Evolutionary conservation across 139 green algal genomes (phyloP).

Genomic region (Chlamydomonas sphaeroides): DNA sequence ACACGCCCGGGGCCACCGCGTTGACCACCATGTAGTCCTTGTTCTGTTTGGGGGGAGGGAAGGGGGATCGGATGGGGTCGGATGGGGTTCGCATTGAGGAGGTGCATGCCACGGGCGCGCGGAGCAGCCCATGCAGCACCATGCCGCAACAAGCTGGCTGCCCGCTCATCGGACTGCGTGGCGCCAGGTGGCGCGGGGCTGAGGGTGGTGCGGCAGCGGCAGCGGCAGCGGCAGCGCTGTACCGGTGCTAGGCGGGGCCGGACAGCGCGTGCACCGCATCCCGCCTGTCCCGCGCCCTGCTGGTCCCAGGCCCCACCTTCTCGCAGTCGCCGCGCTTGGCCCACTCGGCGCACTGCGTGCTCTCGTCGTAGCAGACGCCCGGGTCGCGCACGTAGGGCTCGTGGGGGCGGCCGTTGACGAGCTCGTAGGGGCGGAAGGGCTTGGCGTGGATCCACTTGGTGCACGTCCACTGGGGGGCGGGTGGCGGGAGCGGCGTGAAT

Average conservation of each 20-base stretch:
- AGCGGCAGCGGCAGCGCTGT: not conserved
- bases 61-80: too few relatives aligned
- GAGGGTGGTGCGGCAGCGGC: too few relatives aligned
- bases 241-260: too few relatives aligned
- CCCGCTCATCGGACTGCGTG: too few relatives aligned
- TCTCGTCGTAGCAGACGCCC: constrained; percentile 42
- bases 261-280: too few relatives aligned
- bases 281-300: too few relatives aligned
- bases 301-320: not conserved
- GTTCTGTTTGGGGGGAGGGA: not conserved
- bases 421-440: constrained; percentile 51
- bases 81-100: too few relatives aligned
- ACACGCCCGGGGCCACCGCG: constrained; percentile 11
- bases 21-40: constrained; percentile 39
- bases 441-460: constrained; percentile 67
- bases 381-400: constrained; percentile 35
- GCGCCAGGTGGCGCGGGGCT: too few relatives aligned
- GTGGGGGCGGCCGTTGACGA: not conserved
- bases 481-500: too few relatives aligned
- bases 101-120: too few relatives aligned
- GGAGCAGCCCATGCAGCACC: too few relatives aligned
- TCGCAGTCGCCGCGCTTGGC: constrained; percentile 40
- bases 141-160: too few relatives aligned
- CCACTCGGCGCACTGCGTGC: constrained; percentile 22
- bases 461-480: constrained; percentile 56